Evolutionary conservation across 306 rosid genomes (phyloP).

Genomic region (Myrica gale): DNA sequence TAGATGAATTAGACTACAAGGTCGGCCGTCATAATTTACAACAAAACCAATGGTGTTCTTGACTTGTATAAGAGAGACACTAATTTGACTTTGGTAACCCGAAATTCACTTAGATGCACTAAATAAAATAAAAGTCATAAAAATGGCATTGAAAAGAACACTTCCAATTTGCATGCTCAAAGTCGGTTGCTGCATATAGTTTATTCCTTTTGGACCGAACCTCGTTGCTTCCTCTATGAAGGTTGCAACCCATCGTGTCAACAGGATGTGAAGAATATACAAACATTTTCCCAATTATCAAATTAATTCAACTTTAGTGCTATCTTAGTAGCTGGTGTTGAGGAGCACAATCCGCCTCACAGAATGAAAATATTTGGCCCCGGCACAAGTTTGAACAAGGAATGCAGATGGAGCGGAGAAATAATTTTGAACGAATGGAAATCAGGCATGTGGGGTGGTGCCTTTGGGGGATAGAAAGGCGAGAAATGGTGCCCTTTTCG

Average conservation of each 20-base stretch:
- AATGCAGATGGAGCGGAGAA: neutral
- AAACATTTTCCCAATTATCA: neutral
- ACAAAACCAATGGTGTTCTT: neutral
- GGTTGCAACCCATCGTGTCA: neutral
- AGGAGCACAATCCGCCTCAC: neutral
- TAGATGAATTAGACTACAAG: neutral
- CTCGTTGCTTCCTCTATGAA: neutral
- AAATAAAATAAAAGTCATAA: neutral
- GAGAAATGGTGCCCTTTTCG: neutral
- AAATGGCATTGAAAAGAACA: neutral
- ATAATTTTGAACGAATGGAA: neutral
- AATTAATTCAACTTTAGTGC: neutral
- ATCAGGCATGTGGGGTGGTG: neutral
- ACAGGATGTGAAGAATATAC: neutral
- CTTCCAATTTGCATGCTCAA: neutral
- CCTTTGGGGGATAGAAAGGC: neutral
- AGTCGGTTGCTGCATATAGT: too few relatives aligned
- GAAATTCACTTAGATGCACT: neutral
- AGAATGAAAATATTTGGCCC: neutral
- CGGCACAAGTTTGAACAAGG: neutral
- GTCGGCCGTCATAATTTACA: neutral
- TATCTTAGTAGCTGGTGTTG: neutral
- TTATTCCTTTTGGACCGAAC: neutral
- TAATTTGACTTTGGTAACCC: neutral
- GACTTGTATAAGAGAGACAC: neutral